Base-by-base conservation (phyloP, 139 green algal genomes). In the Picochlorum sp. region DNA sequence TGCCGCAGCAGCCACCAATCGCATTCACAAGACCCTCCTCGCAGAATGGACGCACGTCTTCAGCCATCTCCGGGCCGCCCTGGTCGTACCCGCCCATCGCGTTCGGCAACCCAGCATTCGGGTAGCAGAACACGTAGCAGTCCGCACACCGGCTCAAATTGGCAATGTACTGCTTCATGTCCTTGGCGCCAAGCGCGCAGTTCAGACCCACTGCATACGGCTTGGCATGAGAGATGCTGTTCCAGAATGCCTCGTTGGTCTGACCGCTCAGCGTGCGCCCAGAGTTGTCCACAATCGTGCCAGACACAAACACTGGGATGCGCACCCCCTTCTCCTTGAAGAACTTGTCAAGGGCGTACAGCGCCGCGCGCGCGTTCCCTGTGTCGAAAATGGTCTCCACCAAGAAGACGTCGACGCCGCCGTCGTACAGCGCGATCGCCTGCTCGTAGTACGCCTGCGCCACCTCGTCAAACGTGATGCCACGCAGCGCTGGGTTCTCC, bases 371-470 rank as follows among this genome's bases (percentile, higher is more conserved):
- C 60, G 92, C 88, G 68, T 98, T 98, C 15, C 95, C 78, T 9
- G 92, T 98, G 82, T 98, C 92, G 63, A 98, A 98, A 79, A 98
- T 98, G 37, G 92, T 98, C 82, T 98, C 92, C 62, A 98, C 90
- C 62, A 98, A 74, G 67, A 98, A 90, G 73, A 98, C 20, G 76
- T 98, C 92, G 26, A 95, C 86, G 20, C 92, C 92, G 20, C 89
- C 92, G 34, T 88, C 88, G 28, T 88, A 78, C 75, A 98, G 81
- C 3, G 77, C 90, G 49, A 81, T 66, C 9, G 81, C 76, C n/a
- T n/a, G n/a, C n/a, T n/a, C n/a, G n/a, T n/a, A n/a, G n/a, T n/a
- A n/a, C n/a, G n/a, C n/a, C n/a, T n/a, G n/a, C n/a, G n/a, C n/a
- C n/a, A n/a, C n/a, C n/a, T n/a, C n/a, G n/a, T n/a, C n/a, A n/a